Percentiles rank a stretch among this genome's conserved stretches.
Evolutionary conservation across 768 basidiomycete genomes (phyloP).

Genomic region (Pleurotus citrinopileatus): DNA sequence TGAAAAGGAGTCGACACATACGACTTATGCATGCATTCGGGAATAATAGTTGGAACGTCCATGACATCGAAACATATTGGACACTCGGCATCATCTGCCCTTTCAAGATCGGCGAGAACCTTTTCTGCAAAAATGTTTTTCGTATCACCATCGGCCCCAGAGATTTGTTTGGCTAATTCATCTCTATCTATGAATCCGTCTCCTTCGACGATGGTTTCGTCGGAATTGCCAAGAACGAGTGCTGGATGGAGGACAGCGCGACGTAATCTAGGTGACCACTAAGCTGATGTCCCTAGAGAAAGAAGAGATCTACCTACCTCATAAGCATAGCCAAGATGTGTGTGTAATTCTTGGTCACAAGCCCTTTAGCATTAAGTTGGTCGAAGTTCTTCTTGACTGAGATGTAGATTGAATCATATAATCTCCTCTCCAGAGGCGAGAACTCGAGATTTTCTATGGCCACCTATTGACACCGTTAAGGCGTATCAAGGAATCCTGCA

Average conservation of each 20-base stretch:
- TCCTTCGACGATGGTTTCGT: slow-evolving; percentile 36
- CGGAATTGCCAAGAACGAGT: slow-evolving; percentile 59
- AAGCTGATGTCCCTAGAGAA: background rate
- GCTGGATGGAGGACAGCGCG: slow-evolving; percentile 91
- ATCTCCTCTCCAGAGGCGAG: slow-evolving; percentile 73
- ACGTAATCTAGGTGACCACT: slow-evolving; percentile 60
- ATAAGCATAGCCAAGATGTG: slow-evolving; percentile 94
- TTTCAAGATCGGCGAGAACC: slow-evolving; percentile 64
- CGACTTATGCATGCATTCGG: slow-evolving; percentile 78
- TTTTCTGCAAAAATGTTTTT: slow-evolving; percentile 55
- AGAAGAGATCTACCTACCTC: slow-evolving; percentile 56
- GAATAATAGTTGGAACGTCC: slow-evolving; percentile 67
- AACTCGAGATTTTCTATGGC: slow-evolving; percentile 76
- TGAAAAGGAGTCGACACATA: no score
- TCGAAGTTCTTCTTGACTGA: slow-evolving; percentile 82
- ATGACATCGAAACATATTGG: slow-evolving; percentile 80
- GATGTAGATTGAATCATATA: slow-evolving; percentile 85
- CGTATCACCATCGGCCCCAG: slow-evolving; percentile 30
- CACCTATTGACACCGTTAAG: slow-evolving; percentile 57
- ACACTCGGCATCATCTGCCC: slow-evolving; percentile 59
- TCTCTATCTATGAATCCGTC: slow-evolving; percentile 53
- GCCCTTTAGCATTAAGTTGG: slow-evolving; percentile 72
- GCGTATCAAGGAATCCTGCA: no score
- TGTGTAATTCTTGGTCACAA: slow-evolving; percentile 77
- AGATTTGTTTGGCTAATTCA: slow-evolving; percentile 54